Base-by-base conservation (phyloP, 1,284 basidiomycete genomes). In the Xerocomus alliaceus region DNA sequence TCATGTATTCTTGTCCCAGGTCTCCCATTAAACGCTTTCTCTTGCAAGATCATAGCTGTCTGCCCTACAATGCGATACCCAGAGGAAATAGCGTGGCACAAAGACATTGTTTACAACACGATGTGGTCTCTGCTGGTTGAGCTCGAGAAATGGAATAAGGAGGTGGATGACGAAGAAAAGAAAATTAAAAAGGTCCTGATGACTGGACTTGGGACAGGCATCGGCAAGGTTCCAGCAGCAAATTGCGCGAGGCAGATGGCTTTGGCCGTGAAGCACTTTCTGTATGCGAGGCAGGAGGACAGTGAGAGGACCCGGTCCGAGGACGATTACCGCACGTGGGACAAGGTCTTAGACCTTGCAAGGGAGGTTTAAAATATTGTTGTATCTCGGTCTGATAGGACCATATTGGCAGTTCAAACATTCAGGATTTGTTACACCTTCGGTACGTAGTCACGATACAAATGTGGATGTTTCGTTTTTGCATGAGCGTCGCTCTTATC, bases 231-330 rank as follows among this genome's bases (percentile, higher is more conserved):
- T 24, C 11, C 53, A 15, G 24, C 15, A 20, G 24, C 37, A n/a
- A 13, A 17, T n/a, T 59, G 54, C 7, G 53, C 45, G 32, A 63
- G 20, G 18, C 61, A 62, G 32, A 62, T 62, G 61, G 53, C 60
- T 12, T 37, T 62, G 37, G 60, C 61, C 3, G 44, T 62, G 4
- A 56, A 62, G 32, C 60, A 62, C 13, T 62, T 62, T n/a, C 24
- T 62, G 32, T 37, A 52, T 18, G 13, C 20, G 22, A 55, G 44
- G 48, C 39, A 35, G 6, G 47, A 51, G 17, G 59, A 48, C 31
- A n/a, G 18, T 49, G 15, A 46, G 44, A 55, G 28, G 9, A 15
- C 8, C 10, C 12, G 3, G 13, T 37, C 11, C 9, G 37, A 31
- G 8, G 26, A 42, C 18, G 35, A 32, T 13, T 13, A 31, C 26